Base-by-base conservation (phyloP, 768 basidiomycete genomes). In the Cytidiella melzeri region DNA sequence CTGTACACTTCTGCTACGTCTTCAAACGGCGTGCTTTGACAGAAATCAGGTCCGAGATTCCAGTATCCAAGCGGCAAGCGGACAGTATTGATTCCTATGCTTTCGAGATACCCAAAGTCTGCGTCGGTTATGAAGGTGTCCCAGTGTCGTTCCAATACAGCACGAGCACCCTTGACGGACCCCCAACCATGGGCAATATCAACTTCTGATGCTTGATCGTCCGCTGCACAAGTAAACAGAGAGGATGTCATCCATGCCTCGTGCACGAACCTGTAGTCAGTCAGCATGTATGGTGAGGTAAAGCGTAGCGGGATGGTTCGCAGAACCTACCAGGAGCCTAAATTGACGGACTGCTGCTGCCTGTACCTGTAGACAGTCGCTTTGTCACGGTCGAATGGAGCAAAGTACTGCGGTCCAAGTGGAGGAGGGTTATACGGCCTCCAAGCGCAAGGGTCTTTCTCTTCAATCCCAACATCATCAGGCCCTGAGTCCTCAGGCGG, bases 241-340 rank as follows among this genome's bases (percentile, higher is more conserved):
- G 81, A 81, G 3, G 83, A 81, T 1, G 77, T 77, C 80, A 88
- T 85, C 84, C 86, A 89, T 19, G 73, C 66, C 62, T 89, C 85
- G 49, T 81, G 77, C 5, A 85, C 82, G 58, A 87, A 85, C 81
- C 81, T 83, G 27, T 27, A 5, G 4, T 11, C 5, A 18, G 46
- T 15, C 19, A n/a, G n/a, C n/a, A 12, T 24, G 15, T 15, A 10
- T 38, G 26, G 20, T 3, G 18, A 21, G 7, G 15, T 20, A 15
- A 45, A 41, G 41, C 3, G 13, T 10, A n/a, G n/a, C n/a, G n/a
- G 39, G 44, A 13, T 50, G 11, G 4, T 5, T n/a, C n/a, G n/a
- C n/a, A 24, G 21, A 15, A 46, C 56, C 19, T 51, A 80, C 82
- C 80, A 82, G 3, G 79, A 81, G 4, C 83, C 81, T 9, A 84